phyloP scores from a whole-genome alignment of 805 yeast genomes.

The Ogataea minuta region DNA sequence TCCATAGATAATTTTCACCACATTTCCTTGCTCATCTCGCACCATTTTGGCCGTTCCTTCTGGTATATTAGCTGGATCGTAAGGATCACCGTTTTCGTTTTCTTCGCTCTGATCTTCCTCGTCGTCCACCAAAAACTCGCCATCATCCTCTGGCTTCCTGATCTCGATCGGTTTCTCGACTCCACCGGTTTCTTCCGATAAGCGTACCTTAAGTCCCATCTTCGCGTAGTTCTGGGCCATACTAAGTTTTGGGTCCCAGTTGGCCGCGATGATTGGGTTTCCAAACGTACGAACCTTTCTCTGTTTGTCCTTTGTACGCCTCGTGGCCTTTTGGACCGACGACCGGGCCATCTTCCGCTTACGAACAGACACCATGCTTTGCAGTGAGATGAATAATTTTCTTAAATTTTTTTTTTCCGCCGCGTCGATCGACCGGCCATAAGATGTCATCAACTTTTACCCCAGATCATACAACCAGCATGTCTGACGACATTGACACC shows the following conservation, averaged over 20 bases:
- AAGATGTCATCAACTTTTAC: constrained; percentile 1
- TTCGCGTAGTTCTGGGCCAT: constrained; percentile 81
- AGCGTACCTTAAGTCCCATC: constrained; percentile 69
- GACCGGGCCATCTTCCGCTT: constrained; percentile 80
- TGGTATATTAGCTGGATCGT: constrained; percentile 61
- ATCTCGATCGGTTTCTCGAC: constrained; percentile 55
- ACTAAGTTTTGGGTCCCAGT: constrained; percentile 87
- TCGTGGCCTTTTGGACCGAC: constrained; percentile 64
- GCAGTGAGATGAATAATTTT: neutral
- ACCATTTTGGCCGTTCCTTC: constrained; percentile 77
- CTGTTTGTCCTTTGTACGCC: constrained; percentile 68
- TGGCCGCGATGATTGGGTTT: constrained; percentile 79
- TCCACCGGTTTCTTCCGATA: constrained; percentile 78
- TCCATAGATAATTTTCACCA: constrained; percentile 68
- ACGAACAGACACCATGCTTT: constrained; percentile 55
- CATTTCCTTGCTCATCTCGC: constrained; percentile 68
- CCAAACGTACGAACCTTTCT: constrained; percentile 63
- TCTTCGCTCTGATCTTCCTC: constrained; percentile 33
- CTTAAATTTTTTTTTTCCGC: constrained; percentile 10
- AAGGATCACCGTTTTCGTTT: constrained; percentile 38
- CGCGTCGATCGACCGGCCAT: constrained; percentile 10
- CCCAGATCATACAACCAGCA: constrained; percentile 5
- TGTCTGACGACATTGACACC: constrained; percentile 3
- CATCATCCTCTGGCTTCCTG: constrained; percentile 34
- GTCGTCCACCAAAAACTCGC: constrained; percentile 27